Evolutionary conservation across 176 grass and related monocot genomes (phyloP).

Genomic region (Avena insularis): DNA sequence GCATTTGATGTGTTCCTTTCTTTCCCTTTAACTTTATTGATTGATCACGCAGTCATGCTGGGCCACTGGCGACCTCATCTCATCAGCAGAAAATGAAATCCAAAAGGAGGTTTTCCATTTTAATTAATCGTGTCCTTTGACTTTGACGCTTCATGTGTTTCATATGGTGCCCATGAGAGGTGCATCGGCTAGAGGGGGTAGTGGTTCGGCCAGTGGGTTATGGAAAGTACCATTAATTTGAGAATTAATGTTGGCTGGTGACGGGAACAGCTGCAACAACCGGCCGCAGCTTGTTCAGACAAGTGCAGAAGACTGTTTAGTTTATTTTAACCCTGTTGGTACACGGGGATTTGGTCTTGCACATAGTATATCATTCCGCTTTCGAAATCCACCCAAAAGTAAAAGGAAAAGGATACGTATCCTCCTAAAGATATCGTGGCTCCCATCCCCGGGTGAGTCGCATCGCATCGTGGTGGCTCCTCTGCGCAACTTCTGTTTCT

Average conservation of each 20-base stretch:
- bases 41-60: slow-evolving; percentile 24
- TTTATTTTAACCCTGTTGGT: not conserved
- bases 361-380: too few species aligned
- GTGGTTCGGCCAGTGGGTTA: not conserved
- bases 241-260: not conserved
- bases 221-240: not conserved
- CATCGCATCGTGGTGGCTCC: too few species aligned
- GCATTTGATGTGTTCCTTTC: not conserved
- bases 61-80: not conserved
- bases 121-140: slow-evolving; percentile 24
- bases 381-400: too few species aligned
- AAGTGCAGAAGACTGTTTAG: not conserved
- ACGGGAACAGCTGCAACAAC: slow-evolving; percentile 18
- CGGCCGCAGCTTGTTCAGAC: not conserved
- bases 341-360: not conserved
- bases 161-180: not conserved
- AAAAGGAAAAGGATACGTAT: too few species aligned
- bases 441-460: too few species aligned
- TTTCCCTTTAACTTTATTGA: slow-evolving; percentile 12
- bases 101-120: slow-evolving; percentile 39
- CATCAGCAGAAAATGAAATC: not conserved
- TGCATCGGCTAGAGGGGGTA: not conserved
- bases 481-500: too few species aligned
- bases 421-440: too few species aligned
- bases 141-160: not conserved